Evolutionary conservation across 2,329 filamentous ascomycete species (phyloP).

Genomic region (Lojkania enalia): DNA sequence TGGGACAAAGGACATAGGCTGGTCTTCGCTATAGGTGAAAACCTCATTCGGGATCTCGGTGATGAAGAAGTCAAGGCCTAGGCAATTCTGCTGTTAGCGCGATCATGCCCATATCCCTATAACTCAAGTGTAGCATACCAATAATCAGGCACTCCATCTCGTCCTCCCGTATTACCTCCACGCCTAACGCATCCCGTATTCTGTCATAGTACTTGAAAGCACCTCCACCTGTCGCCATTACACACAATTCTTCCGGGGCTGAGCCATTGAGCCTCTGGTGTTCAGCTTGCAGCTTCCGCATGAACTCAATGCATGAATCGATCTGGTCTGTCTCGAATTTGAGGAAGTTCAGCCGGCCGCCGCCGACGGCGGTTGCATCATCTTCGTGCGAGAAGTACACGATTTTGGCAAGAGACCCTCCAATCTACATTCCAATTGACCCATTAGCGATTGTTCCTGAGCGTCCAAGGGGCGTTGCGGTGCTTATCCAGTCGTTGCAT

Average conservation of each 20-base stretch:
- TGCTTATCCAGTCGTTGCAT: not conserved
- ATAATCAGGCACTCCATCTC: conserved; percentile 99
- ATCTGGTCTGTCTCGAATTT: conserved; percentile 96
- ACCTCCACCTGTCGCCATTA: conserved; percentile 95
- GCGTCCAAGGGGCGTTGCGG: not conserved
- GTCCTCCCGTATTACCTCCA: conserved; percentile 89
- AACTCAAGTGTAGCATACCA: conserved; percentile 56
- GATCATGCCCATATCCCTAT: not conserved
- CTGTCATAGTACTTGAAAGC: conserved; percentile 97
- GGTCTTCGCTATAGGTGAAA: conserved; percentile 83
- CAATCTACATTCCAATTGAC: conserved; percentile 65
- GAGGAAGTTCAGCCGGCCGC: conserved; percentile 90
- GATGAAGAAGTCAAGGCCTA: conserved; percentile 97
- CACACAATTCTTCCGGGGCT: conserved; percentile 71
- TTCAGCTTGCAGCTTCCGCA: conserved; percentile 81
- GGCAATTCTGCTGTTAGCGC: conserved; percentile 1
- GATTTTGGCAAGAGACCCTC: conserved; percentile 91
- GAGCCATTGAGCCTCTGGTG: conserved; percentile 76
- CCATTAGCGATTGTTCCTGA: conserved; percentile 8
- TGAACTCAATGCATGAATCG: conserved; percentile 89
- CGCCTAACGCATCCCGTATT: conserved; percentile 78
- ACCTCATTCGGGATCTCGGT: conserved; percentile 96
- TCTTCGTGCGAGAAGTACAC: conserved; percentile 96
- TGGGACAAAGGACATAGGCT: conserved; percentile 86
- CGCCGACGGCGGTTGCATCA: conserved; percentile 76